Conservation (phyloP, 192 early-diverging fungal genomes). For the Diversispora epigaea region DNA sequence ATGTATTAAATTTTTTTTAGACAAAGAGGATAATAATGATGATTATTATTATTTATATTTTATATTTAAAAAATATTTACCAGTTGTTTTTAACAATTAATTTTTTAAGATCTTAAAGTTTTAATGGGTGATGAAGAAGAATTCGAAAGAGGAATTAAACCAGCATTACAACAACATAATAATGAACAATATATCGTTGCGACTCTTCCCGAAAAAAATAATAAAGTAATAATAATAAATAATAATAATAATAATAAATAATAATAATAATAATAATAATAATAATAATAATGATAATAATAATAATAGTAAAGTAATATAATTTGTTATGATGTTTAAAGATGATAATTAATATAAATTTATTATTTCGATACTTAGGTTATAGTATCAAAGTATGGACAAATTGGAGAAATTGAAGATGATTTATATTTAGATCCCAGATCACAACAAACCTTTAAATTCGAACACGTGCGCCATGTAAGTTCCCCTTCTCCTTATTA, state of each 20-base stretch:
- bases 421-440: conserved; percentile 75
- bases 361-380: too few relatives aligned
- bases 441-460: conserved; percentile 64
- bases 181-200: conserved; percentile 78
- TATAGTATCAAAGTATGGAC: conserved; percentile 74
- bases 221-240: conserved; percentile 45
- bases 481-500: too few relatives aligned
- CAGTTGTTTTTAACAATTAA: not conserved
- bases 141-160: conserved; percentile 64
- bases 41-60: too few relatives aligned
- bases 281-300: too few relatives aligned
- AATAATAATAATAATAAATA: too few relatives aligned
- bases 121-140: conserved; percentile 79
- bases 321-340: too few relatives aligned
- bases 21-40: too few relatives aligned
- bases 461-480: conserved; percentile 79
- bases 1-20: too few relatives aligned
- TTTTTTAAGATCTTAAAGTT: conserved; percentile 76
- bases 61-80: too few relatives aligned
- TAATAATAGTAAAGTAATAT: too few relatives aligned
- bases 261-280: too few relatives aligned
- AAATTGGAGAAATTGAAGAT: conserved; percentile 59
- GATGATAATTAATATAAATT: too few relatives aligned
- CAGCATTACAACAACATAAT: conserved; percentile 79
- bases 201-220: conserved; percentile 62